These are phyloP conservation scores for Hanseniaspora taiwanica DNA, from an alignment of 805 yeast genomes.

Conservation along the genomic window DNA sequence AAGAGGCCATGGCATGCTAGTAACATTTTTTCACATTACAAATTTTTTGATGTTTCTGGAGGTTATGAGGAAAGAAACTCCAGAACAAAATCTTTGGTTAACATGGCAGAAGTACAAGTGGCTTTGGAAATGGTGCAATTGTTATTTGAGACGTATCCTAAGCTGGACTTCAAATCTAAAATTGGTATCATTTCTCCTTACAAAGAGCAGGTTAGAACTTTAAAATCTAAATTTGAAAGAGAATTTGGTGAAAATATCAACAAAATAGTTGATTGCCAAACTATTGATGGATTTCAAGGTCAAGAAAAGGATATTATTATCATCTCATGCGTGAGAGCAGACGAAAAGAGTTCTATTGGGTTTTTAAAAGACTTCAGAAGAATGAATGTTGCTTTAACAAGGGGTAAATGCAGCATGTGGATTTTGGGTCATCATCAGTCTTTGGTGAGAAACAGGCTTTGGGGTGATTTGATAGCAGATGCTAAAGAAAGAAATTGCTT, in stretches of 20 bases:
- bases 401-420: conserved; percentile 90
- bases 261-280: conserved; percentile 70
- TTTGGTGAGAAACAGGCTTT: conserved; percentile 48
- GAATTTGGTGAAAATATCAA: conserved; percentile 51
- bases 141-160: conserved; percentile 36
- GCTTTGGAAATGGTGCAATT: conserved; percentile 54
- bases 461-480: conserved; percentile 58
- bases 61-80: conserved; percentile 55
- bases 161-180: conserved; percentile 44
- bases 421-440: conserved; percentile 71
- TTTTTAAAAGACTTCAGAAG: conserved; percentile 84
- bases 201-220: conserved; percentile 62
- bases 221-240: conserved; percentile 43
- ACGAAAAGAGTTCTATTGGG: conserved; percentile 48
- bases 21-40: conserved; percentile 53
- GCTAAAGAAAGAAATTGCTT: conserved; percentile 37
- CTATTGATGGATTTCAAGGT: conserved; percentile 97
- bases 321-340: conserved; percentile 91
- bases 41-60: conserved; percentile 55
- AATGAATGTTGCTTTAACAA: conserved; percentile 93
- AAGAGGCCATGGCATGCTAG: conserved; percentile 62
- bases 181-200: conserved; percentile 93
- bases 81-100: conserved; percentile 57
- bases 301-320: conserved; percentile 92
- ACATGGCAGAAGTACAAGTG: conserved; percentile 55